Percentiles rank a stretch among this genome's conserved stretches.
These are phyloP conservation scores for Kondoa malvinella DNA, from an alignment of 768 basidiomycete genomes.

Conservation along the genomic window DNA sequence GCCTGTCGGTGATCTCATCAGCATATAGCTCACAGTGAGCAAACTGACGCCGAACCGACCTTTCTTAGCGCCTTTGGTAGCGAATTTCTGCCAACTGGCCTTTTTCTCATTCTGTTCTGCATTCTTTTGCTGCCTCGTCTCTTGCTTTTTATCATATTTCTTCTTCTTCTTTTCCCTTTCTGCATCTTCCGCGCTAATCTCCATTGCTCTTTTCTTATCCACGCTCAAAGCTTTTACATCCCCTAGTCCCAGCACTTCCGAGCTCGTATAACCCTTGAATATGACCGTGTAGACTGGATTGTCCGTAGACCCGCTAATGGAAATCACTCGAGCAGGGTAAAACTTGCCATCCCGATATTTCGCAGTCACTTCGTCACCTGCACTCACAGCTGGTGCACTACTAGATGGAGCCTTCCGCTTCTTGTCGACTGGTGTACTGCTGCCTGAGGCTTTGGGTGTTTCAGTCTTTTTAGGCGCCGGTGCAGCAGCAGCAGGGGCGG, in stretches of 20 bases:
- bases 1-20: background rate
- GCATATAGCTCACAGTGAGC: background rate
- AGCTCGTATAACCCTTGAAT: slow-evolving; percentile 81
- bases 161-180: slow-evolving; percentile 84
- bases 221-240: slow-evolving; percentile 34
- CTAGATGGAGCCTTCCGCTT: background rate
- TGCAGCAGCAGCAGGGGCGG: slow-evolving; percentile 24
- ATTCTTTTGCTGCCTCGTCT: slow-evolving; percentile 63
- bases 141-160: slow-evolving; percentile 85
- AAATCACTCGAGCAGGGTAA: slow-evolving; percentile 78
- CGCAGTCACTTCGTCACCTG: slow-evolving; percentile 70
- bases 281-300: slow-evolving; percentile 75
- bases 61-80: slow-evolving; percentile 85
- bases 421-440: background rate
- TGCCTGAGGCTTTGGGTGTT: slow-evolving; percentile 29
- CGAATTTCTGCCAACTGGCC: slow-evolving; percentile 81
- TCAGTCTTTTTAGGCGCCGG: slow-evolving; percentile 46
- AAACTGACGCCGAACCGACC: slow-evolving; percentile 38
- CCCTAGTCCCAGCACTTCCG: slow-evolving; percentile 54
- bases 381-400: slow-evolving; percentile 38
- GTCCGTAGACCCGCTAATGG: slow-evolving; percentile 60
- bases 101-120: slow-evolving; percentile 74
- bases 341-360: slow-evolving; percentile 70
- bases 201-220: slow-evolving; percentile 56
- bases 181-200: slow-evolving; percentile 48